Base-by-base conservation (phyloP, 2,329 filamentous ascomycete species). In the Calonectria pteridis region DNA sequence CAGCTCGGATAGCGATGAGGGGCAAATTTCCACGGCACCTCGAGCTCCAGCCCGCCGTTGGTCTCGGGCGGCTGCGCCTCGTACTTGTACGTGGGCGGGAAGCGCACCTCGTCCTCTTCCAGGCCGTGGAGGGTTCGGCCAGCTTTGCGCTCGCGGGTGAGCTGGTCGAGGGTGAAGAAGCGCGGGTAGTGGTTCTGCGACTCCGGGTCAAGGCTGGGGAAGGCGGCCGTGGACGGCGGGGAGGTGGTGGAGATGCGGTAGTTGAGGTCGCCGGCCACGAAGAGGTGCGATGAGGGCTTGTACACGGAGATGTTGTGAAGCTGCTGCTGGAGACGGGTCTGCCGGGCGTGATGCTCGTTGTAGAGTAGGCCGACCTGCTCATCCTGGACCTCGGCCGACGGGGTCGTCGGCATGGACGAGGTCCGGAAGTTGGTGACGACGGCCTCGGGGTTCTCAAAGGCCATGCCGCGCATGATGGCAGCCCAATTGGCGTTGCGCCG, bases 1-100 rank as follows among this genome's bases (percentile, higher is more conserved):
- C 96, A 98, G 80, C 93, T 93, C 1, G 97, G 96, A 89, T 94
- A 97, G 58, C 97, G 92, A 82, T 97, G 94, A 71, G 88, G 87
- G 10, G 95, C 94, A 90, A 95, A 81, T 37, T 69, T 71, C 77
- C 78, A 80, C n/a, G 79, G 79, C 33, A 81, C 79, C 35, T 81
- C 79, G 46, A 77, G 73, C 67, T 81, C 79, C 6, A 75, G 76
- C 28, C 75, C 77, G 51, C 85, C 81, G 33, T 80, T 79, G n/a
- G 79, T 80, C 50, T 76, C 78, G 64, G 84, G 80, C 59, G 66
- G 83, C 75, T 73, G 77, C 40, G 89, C 83, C 40, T 89, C 88
- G 83, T 97, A 97, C 84, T 99, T 99, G 88, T 99, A 99, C 0
- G 97, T 98, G 0, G 97, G 97, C 1, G 95, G 94, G 80, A 98